These are phyloP conservation scores for Vaccinium myrtillus DNA, from an alignment of 148 eudicot species.

Conservation along the genomic window DNA sequence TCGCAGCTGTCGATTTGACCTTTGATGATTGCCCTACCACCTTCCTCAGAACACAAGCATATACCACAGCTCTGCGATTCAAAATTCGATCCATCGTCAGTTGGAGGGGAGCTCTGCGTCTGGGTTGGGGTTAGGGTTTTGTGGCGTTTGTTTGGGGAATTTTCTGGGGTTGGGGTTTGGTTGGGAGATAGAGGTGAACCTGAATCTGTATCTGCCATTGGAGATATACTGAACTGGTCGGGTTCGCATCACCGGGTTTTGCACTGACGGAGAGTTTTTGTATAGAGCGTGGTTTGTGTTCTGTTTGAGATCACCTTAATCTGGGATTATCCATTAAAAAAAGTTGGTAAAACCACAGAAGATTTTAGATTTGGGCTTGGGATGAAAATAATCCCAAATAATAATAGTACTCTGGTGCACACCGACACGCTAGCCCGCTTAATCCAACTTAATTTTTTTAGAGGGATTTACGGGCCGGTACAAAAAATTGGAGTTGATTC, in stretches of 20 bases:
- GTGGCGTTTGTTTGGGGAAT: constrained; percentile 46
- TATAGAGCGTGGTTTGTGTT: background rate
- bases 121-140: constrained; percentile 38
- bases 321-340: too few relatives aligned
- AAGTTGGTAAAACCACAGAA: too few relatives aligned
- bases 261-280: background rate
- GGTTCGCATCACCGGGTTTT: background rate
- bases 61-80: constrained; percentile 51
- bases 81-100: constrained; percentile 22
- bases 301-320: too few relatives aligned
- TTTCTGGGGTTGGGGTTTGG: constrained; percentile 4
- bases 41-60: constrained; percentile 44
- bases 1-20: constrained; percentile 74
- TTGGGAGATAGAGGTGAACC: background rate
- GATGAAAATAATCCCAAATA: too few relatives aligned
- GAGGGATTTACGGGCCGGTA: too few relatives aligned
- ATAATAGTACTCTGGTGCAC: too few relatives aligned
- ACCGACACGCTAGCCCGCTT: too few relatives aligned
- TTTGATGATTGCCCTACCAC: constrained; percentile 39
- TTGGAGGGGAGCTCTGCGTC: constrained; percentile 19
- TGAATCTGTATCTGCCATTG: background rate
- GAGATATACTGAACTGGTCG: background rate
- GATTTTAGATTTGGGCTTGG: too few relatives aligned
- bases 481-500: too few relatives aligned
- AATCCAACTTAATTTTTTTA: too few relatives aligned